Base-by-base conservation (phyloP, 2,329 filamentous ascomycete genomes). In the Paecilomyces variotii region DNA sequence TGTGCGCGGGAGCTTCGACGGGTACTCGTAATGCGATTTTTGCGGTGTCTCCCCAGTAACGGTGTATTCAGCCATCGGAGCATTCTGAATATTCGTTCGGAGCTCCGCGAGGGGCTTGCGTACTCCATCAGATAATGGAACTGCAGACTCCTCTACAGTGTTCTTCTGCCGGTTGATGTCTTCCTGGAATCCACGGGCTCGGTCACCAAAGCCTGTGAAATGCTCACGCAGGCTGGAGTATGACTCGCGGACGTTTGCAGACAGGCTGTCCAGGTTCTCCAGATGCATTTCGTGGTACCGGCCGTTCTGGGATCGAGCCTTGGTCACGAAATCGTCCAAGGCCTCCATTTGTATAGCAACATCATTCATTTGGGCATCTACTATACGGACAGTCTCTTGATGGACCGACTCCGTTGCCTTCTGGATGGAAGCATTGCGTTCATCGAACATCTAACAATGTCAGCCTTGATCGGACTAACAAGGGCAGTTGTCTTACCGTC, bases 301-400 rank as follows among this genome's bases (percentile, higher is more conserved):
- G 30, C 87, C 84, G 71, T 96, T 97, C 67, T 95, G 88, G 1
- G 84, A 84, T 60, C 87, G 85, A 55, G 95, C 91, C 32, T 89
- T 86, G 32, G 87, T 83, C 45, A 97, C 91, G 66, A 97, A 96
- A 64, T 93, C 90, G 67, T 97, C 93, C 6, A 99, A 82, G 1
- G 90, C 89, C 58, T 87, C 84, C 84, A 99, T 92, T 73, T 97
- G 91, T n/a, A 81, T 83, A 61, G 89, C 87, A 69, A 99, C 88
- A 64, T 96, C 90, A 58, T 84, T 82, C 77, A 95, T 89, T 75
- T 99, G 94, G 59, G 89, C 87, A 68, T 93, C 89, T 11, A 97
- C 92, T 59, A 95, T 93, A 5, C 87, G 87, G 30, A 96, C 85
- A 0, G 93, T 97, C 74, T 96, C 89, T 34, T 89, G 88, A 65